phyloP scores from a whole-genome alignment of 2,329 filamentous ascomycete genomes.

The Coniella vitis region DNA sequence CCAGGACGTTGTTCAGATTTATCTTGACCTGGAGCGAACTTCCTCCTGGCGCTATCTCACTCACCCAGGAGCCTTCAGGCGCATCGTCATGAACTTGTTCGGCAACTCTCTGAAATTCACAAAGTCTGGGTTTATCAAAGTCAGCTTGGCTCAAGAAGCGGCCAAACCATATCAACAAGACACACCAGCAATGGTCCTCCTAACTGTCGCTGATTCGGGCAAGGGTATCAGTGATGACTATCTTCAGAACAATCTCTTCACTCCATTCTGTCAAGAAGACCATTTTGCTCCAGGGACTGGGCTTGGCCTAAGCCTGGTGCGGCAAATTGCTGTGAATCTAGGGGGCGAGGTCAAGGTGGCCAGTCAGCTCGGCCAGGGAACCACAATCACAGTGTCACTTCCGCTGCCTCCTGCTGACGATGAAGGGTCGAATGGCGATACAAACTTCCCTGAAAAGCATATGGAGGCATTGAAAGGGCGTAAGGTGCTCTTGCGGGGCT shows the following conservation, averaged over 20 bases:
- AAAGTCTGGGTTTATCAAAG: constrained; percentile 20
- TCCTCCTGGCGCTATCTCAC: constrained; percentile 43
- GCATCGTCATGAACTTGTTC: constrained; percentile 50
- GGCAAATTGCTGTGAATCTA: constrained; percentile 50
- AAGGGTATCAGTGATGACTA: constrained; percentile 59
- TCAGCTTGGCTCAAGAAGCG: constrained; percentile 14
- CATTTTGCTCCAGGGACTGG: constrained; percentile 53
- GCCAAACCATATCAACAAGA: background rate
- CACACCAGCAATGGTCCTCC: constrained; percentile 20
- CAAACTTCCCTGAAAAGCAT: constrained; percentile 24
- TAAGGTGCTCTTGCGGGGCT: constrained; percentile 23
- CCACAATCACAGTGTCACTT: constrained; percentile 28
- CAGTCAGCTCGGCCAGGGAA: constrained; percentile 33
- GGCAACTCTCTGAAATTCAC: constrained; percentile 49
- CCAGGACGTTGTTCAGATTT: constrained; percentile 25
- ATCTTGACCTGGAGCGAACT: constrained; percentile 41
- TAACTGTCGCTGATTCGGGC: constrained; percentile 57
- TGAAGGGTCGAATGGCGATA: constrained; percentile 9
- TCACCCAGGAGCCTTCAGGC: constrained; percentile 40
- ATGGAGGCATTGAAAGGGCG: constrained; percentile 25
- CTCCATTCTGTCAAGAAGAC: constrained; percentile 59
- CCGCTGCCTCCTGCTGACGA: constrained; percentile 20
- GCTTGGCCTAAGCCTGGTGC: constrained; percentile 59
- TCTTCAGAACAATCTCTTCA: constrained; percentile 52
- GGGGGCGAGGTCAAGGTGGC: constrained; percentile 53